A percentile compares a stretch with the other conserved stretches of the same genome.
Conservation (phyloP, 768 basidiomycete genomes). For the Collybiopsis confluens region DNA sequence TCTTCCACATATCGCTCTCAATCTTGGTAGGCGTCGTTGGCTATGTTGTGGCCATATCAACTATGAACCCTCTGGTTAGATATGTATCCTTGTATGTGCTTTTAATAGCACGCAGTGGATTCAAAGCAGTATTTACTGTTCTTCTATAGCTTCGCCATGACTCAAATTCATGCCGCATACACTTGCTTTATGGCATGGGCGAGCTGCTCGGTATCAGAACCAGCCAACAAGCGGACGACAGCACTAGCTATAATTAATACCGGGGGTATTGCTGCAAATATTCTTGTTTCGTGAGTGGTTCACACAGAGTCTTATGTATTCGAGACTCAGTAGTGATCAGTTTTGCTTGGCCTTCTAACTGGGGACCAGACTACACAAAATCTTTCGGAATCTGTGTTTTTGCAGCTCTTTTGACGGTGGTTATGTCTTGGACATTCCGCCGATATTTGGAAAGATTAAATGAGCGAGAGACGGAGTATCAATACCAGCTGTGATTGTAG, state of each 20-base stretch:
- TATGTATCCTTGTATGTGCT: slow-evolving; percentile 58
- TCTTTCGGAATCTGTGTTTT: slow-evolving; percentile 75
- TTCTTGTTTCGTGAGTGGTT: slow-evolving; percentile 79
- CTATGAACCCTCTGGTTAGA: slow-evolving; percentile 56
- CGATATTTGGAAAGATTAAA: slow-evolving; percentile 39
- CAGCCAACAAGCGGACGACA: slow-evolving; percentile 80
- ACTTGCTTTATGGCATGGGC: slow-evolving; percentile 59
- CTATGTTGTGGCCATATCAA: slow-evolving; percentile 61
- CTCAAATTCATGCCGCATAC: slow-evolving; percentile 69
- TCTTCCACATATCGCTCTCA: slow-evolving; percentile 55
- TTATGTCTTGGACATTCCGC: slow-evolving; percentile 47
- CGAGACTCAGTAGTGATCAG: too few species aligned
- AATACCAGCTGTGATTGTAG: background rate
- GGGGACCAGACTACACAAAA: slow-evolving; percentile 67
- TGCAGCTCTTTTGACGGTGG: slow-evolving; percentile 43
- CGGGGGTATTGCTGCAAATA: slow-evolving; percentile 78
- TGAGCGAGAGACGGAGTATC: background rate
- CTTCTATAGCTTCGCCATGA: slow-evolving; percentile 66
- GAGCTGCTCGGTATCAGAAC: slow-evolving; percentile 46
- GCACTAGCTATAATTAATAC: slow-evolving; percentile 80
- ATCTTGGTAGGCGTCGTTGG: slow-evolving; percentile 60
- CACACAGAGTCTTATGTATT: too few species aligned
- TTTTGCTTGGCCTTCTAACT: slow-evolving; percentile 62
- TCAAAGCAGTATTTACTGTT: background rate
- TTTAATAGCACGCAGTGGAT: background rate